Evolutionary conservation across 345 rosid genomes (phyloP).

Genomic region (Leavenworthia alabamica): DNA sequence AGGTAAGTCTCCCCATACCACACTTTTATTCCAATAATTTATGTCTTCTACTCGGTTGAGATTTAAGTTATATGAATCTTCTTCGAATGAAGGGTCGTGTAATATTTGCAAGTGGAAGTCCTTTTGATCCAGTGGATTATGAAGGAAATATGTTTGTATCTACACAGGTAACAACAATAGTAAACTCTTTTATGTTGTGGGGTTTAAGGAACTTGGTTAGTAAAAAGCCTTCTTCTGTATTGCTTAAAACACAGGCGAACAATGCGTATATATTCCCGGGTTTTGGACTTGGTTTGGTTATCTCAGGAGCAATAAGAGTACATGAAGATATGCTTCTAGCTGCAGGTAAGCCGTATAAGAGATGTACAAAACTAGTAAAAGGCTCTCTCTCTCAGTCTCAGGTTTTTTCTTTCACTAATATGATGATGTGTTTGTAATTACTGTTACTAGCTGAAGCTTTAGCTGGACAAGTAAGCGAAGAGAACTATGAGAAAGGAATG

Average conservation of each 20-base stretch:
- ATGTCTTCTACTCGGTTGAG: background rate
- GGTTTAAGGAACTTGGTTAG: background rate
- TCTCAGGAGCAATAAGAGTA: slow-evolving; percentile 77
- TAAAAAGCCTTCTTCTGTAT: background rate
- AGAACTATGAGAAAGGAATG: slow-evolving; percentile 66
- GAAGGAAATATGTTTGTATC: slow-evolving; percentile 63
- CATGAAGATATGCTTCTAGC: slow-evolving; percentile 85
- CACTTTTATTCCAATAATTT: background rate
- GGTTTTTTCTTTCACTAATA: background rate
- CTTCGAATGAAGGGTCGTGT: slow-evolving; percentile 67
- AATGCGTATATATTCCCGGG: slow-evolving; percentile 95
- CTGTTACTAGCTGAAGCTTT: slow-evolving; percentile 70
- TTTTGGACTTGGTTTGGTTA: slow-evolving; percentile 78
- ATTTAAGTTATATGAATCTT: background rate
- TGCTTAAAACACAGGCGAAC: slow-evolving; percentile 49
- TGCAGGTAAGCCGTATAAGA: slow-evolving; percentile 49
- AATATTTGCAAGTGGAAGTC: slow-evolving; percentile 96
- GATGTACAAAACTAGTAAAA: background rate
- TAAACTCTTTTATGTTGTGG: background rate
- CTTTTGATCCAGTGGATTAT: slow-evolving; percentile 79
- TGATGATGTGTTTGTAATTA: background rate
- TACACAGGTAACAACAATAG: slow-evolving; percentile 61
- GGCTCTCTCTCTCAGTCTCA: no score
- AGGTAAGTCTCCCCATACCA: slow-evolving; percentile 35
- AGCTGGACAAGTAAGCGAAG: slow-evolving; percentile 69